Conservation (phyloP, 2,329 filamentous ascomycete species). For the Penicillium sp. region DNA sequence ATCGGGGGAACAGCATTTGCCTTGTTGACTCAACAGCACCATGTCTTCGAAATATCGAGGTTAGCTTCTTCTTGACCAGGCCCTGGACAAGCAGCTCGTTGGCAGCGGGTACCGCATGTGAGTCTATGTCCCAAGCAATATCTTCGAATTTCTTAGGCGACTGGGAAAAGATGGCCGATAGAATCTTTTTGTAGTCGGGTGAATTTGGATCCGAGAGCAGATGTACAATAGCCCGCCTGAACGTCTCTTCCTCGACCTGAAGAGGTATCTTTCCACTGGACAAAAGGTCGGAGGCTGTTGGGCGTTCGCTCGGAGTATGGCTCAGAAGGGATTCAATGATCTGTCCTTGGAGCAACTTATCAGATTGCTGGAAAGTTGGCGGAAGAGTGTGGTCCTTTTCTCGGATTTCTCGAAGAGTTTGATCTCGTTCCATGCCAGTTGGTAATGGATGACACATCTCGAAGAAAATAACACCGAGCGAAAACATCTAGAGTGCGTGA, state of each 20-base stretch:
- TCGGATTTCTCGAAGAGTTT: slow-evolving; percentile 67
- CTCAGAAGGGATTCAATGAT: slow-evolving; percentile 78
- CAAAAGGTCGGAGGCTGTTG: slow-evolving; percentile 76
- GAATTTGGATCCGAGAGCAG: slow-evolving; percentile 74
- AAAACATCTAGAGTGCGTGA: slow-evolving; percentile 69
- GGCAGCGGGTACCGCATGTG: slow-evolving; percentile 50
- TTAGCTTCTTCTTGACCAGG: slow-evolving; percentile 70
- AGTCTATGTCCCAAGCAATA: slow-evolving; percentile 70
- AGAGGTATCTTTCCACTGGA: slow-evolving; percentile 83
- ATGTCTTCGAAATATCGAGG: slow-evolving; percentile 79
- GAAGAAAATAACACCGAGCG: slow-evolving; percentile 94
- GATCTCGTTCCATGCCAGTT: slow-evolving; percentile 62
- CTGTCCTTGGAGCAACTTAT: slow-evolving; percentile 66
- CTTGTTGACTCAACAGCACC: slow-evolving; percentile 80
- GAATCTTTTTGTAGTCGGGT: slow-evolving; percentile 84
- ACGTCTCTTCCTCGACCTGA: slow-evolving; percentile 89
- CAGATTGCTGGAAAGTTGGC: slow-evolving; percentile 66
- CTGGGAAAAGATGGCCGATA: slow-evolving; percentile 77
- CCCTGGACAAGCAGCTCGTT: slow-evolving; percentile 63
- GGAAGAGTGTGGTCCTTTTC: slow-evolving; percentile 68
- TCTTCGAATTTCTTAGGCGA: slow-evolving; percentile 77
- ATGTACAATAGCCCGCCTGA: slow-evolving; percentile 76
- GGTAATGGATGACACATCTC: slow-evolving; percentile 77
- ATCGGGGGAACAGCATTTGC: slow-evolving; percentile 75
- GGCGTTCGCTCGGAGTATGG: slow-evolving; percentile 77